Base-by-base conservation (phyloP, 345 rosid species). In the Erodium maritimum region DNA sequence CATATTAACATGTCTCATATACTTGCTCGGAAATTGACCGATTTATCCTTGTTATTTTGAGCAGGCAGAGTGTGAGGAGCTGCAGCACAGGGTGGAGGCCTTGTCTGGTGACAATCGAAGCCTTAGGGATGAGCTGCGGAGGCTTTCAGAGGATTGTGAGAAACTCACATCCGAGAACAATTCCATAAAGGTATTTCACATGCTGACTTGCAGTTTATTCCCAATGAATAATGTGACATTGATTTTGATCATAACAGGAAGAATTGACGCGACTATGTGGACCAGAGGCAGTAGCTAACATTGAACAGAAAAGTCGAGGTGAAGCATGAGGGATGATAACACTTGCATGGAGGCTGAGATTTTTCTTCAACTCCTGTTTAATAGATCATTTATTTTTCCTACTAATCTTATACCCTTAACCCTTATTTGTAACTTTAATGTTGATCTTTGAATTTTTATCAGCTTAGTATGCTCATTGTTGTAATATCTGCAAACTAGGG, bases 11-110 rank as follows among this genome's bases (percentile, higher is more conserved):
- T 29, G 1, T 1, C 1, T 1, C 37, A 29, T 29, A 29, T 11
- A 29, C 37, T 29, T 5, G 37, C 9, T 29, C 1, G 8, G 37
- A 29, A 25, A 3, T 29, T 29, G 37, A n/a, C 37, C 37, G 5
- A 6, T 29, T 29, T 29, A 11, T 11, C 37, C 37, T 29, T 29
- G 37, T 42, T 42, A 16, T 53, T n/a, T n/a, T n/a, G 45, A 57
- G 21, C 61, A 88, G 99, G 97, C 80, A 12, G 99, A 89, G 66
- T 93, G 99, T 57, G 99, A 87, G 51, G 97, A 87, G 67, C 87
- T 94, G 65, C 97, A 87, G 62, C 79, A 34, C 61, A 84, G 79
- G 63, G 97, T 94, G 58, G 90, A 89, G 70, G 66, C 52, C 46
- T 69, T 94, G 71, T 70, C 57, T 46, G 81, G 46, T 20, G 95